Base-by-base conservation (phyloP, 1,284 basidiomycete species). In the Cystobasidium pallidum region DNA sequence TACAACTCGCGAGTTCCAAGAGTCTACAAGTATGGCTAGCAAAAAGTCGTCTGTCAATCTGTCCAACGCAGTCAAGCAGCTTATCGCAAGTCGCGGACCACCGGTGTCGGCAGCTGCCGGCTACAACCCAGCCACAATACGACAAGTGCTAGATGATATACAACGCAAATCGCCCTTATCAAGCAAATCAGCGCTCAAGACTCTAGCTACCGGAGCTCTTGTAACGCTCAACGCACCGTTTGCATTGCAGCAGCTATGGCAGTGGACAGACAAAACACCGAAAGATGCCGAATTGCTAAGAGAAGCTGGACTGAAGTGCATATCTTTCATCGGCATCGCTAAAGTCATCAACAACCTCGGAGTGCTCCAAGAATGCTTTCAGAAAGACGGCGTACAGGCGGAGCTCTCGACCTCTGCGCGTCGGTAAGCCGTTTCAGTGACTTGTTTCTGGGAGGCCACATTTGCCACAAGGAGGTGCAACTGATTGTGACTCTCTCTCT, bases 281-380 rank as follows among this genome's bases (percentile, higher is more conserved):
- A 75, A 79, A 21, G 77, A 86, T 77, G 91, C 91, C 75, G 89
- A 87, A 75, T 81, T 94, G 77, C 94, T 98, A 87, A 87, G 95
- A 64, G 95, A 99, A 83, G 88, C 90, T 10, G 92, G 92, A 3
- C 81, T 99, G 80, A 98, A 99, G 83, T 94, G 91, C 78, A 88
- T 90, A 79, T 73, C 28, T 30, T 74, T 77, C 61, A 76, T 75
- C 62, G 78, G 77, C 70, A 76, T 77, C 61, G 79, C 73, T 2
- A 72, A 74, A 67, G 73, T 89, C 66, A 95, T 95, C 80, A 86
- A 92, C 78, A 88, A 88, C 73, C 86, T 95, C 68, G 86, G 88
- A 65, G 90, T 88, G 32, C 82, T 95, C 76, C 85, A 86, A 76
- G 86, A 88, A 74, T 88, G 86, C 72, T 83, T 94, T 65, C n/a